These are phyloP conservation scores for Conticribra guillardii DNA, from an alignment of 108 stramenopile species.

Conservation along the genomic window DNA sequence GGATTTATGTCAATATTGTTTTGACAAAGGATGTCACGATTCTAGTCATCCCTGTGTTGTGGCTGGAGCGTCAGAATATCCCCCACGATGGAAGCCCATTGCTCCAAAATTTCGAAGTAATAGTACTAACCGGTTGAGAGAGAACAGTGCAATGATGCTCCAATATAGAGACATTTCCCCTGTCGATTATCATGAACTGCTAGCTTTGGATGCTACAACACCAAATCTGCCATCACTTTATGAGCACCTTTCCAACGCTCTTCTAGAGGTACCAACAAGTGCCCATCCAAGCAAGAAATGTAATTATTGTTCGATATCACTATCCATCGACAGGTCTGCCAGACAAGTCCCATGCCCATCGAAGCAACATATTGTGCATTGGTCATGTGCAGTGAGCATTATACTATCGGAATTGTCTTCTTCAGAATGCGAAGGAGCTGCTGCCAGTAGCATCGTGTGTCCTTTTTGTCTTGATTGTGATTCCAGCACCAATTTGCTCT, in stretches of 20 bases:
- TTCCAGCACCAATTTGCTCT: background rate
- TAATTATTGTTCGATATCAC: conserved; percentile 7
- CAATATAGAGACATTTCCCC: conserved; percentile 10
- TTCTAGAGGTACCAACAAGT: conserved; percentile 2
- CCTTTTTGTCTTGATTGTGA: conserved; percentile 6
- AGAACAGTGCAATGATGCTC: background rate
- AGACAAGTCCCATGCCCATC: conserved; percentile 6
- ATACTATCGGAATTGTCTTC: conserved; percentile 10
- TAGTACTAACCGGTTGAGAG: too few relatives aligned
- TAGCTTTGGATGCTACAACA: conserved; percentile 12
- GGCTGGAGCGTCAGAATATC: conserved; percentile 14
- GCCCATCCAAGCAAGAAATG: background rate
- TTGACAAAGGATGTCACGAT: conserved; percentile 17
- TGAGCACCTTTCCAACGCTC: conserved; percentile 14
- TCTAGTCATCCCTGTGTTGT: conserved; percentile 10
- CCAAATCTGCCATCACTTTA: conserved; percentile 1
- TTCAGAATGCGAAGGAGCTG: conserved; percentile 11
- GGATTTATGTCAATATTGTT: conserved; percentile 13
- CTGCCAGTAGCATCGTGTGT: conserved; percentile 10
- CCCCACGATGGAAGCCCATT: conserved; percentile 10
- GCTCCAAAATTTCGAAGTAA: background rate
- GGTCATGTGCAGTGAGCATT: conserved; percentile 19
- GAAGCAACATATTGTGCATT: conserved; percentile 7
- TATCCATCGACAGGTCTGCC: conserved; percentile 13
- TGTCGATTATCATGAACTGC: conserved; percentile 5